phyloP scores from a whole-genome alignment of 139 green algal genomes.

The Spirogloea muscicola region DNA sequence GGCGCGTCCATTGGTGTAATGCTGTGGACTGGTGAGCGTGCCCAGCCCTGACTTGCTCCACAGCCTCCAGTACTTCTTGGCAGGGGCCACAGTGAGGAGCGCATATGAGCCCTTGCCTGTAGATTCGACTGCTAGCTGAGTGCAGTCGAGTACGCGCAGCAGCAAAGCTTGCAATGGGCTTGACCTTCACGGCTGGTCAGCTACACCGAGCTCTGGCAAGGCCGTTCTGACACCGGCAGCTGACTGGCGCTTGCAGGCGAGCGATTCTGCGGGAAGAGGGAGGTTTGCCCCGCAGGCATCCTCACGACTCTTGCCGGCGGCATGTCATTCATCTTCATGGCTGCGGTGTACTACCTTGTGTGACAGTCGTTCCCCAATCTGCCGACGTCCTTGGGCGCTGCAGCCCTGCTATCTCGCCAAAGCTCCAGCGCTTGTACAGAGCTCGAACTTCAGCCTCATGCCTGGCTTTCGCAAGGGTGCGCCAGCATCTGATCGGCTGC shows the following conservation, averaged over 20 bases:
- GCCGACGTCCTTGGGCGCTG: too few relatives aligned
- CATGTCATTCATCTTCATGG: conserved; percentile 8
- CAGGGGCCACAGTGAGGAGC: neutral
- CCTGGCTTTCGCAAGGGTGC: too few relatives aligned
- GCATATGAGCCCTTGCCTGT: neutral
- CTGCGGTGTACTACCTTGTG: neutral
- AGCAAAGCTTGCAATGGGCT: too few relatives aligned
- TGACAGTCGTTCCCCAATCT: too few relatives aligned
- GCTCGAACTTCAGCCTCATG: too few relatives aligned
- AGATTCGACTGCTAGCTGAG: neutral
- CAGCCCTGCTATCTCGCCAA: too few relatives aligned
- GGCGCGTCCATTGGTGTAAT: conserved; percentile 14
- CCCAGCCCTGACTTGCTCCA: too few relatives aligned
- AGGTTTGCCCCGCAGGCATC: neutral
- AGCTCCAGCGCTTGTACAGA: too few relatives aligned
- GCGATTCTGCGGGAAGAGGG: neutral
- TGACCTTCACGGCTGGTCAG: too few relatives aligned
- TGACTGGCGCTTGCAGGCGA: neutral
- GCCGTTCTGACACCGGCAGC: too few relatives aligned
- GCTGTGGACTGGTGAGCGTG: conserved; percentile 17
- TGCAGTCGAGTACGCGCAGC: neutral
- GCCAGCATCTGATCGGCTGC: too few relatives aligned
- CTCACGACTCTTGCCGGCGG: neutral
- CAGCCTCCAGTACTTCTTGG: neutral
- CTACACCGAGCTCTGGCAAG: too few relatives aligned